Evolutionary conservation across 1,284 basidiomycete genomes (phyloP).

Genomic region (Vanrija sp.): DNA sequence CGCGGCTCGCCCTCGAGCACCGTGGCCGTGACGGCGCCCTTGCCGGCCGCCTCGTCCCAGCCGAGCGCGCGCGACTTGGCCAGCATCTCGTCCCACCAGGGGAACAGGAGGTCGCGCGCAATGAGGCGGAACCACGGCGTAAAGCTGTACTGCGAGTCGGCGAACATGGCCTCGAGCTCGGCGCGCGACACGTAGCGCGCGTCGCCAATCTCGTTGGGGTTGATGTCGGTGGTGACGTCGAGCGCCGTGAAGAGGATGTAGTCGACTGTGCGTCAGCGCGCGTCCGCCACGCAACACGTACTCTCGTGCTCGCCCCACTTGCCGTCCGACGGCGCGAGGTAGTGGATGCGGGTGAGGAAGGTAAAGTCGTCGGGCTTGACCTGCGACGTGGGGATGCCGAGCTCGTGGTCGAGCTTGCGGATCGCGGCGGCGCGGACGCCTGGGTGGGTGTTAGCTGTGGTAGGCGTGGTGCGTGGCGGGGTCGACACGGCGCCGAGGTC

Average conservation of each 20-base stretch:
- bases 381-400: slow-evolving; percentile 71
- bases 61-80: slow-evolving; percentile 57
- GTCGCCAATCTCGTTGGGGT: slow-evolving; percentile 88
- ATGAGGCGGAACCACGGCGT: slow-evolving; percentile 99
- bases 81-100: slow-evolving; percentile 94
- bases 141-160: slow-evolving; percentile 72
- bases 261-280: slow-evolving; percentile 69
- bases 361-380: slow-evolving; percentile 83
- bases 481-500: neutral
- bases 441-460: slow-evolving; percentile 12
- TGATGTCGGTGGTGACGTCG: slow-evolving; percentile 78
- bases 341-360: slow-evolving; percentile 95
- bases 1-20: slow-evolving; percentile 35
- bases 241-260: slow-evolving; percentile 95
- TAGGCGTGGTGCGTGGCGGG: too few species aligned
- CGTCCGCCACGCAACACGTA: slow-evolving; percentile 33
- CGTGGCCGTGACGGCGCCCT: slow-evolving; percentile 32
- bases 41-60: slow-evolving; percentile 54
- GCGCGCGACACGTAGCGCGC: slow-evolving; percentile 85
- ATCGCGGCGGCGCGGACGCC: slow-evolving; percentile 81
- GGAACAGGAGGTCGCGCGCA: slow-evolving; percentile 91
- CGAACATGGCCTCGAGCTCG: slow-evolving; percentile 88
- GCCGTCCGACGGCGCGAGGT: slow-evolving; percentile 88
- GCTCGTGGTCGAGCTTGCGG: slow-evolving; percentile 93
- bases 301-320: slow-evolving; percentile 99